Evolutionary conservation across 2,329 filamentous ascomycete genomes (phyloP), one percentile per base, ranked within the genome.

Genomic region (Oidium heveae): DNA sequence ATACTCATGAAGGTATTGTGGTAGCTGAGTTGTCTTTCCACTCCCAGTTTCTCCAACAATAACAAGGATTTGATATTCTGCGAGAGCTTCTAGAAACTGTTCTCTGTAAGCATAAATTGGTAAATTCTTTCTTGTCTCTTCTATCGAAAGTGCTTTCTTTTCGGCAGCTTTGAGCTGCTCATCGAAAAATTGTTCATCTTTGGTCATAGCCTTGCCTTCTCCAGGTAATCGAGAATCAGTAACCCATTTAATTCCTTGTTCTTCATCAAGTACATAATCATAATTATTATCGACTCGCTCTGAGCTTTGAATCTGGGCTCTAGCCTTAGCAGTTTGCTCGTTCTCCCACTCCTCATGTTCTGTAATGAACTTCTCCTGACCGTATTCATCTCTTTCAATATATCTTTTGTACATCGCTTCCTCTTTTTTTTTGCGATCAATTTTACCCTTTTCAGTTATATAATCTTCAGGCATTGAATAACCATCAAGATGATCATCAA

Each of bases 341-440:
- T 79, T 72, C 66, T 98, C 91, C 89, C 89, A 98, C 63, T 94
- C 85, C 58, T 98, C 88, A 59, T 94, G 84, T 66, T 98, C 91
- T 0, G 87, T 94, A 56, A 94, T 78, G 61, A 86, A 93, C 61
- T 82, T 82, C 65, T 95, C 89, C 59, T 91, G 81, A 4, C 88
- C 88, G 61, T 82, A 82, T 62, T 93, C 85, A 61, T 94, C 87
- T 57, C 77, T 76, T 58, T 95, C 88, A 3, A 94, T 81, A 61
- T 94, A 89, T 53, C 88, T 79, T 66, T 86, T 88, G 68, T 94
- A 94, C 12, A 98, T 73, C 0, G 85, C 86, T 24, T 93, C 85
- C 58, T 91, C 79, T 66, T 96, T 96, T 65, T 84, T 84, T 65
- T 84, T 87, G 61, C 75, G 75, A 64, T 94, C 84, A 58, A 94